phyloP scores from a whole-genome alignment of 441 rosid species.

The Lepidium campestre region DNA sequence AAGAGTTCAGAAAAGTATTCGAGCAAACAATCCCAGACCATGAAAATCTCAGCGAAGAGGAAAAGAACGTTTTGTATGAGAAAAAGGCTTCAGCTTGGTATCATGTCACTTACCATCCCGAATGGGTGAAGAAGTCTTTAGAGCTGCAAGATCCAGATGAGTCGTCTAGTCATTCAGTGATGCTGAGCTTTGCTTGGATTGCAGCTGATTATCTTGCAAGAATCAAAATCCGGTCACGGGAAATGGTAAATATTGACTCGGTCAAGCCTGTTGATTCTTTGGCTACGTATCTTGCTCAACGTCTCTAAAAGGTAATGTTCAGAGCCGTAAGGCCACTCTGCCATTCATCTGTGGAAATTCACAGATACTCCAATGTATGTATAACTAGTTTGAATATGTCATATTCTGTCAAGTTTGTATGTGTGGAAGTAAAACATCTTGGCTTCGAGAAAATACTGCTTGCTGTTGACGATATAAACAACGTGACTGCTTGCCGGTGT shows the following conservation, averaged over 20 bases:
- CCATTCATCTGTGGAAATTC: constrained; percentile 28
- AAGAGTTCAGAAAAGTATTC: constrained; percentile 61
- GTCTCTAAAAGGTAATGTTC: constrained; percentile 40
- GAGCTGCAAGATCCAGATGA: constrained; percentile 43
- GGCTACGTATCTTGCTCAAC: constrained; percentile 52
- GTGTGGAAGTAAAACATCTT: not conserved
- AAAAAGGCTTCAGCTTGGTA: constrained; percentile 92
- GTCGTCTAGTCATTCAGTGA: constrained; percentile 26
- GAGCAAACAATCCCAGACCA: constrained; percentile 40
- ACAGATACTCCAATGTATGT: not conserved
- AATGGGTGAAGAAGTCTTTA: constrained; percentile 54
- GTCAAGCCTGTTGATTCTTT: constrained; percentile 60
- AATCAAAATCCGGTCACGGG: constrained; percentile 48
- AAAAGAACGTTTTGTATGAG: constrained; percentile 51
- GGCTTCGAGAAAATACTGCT: not conserved
- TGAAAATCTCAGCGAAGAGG: constrained; percentile 51
- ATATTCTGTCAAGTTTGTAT: not conserved
- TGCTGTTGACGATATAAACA: not conserved
- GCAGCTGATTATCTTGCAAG: constrained; percentile 83
- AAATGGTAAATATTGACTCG: constrained; percentile 32
- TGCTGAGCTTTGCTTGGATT: constrained; percentile 91
- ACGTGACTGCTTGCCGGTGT: not conserved
- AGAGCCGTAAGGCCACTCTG: constrained; percentile 82
- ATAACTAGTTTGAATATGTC: constrained; percentile 2
- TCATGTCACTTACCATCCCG: constrained; percentile 72